phyloP scores from a whole-genome alignment of 1,139 yeast genomes.

The Blastobotrys petasosporus region DNA sequence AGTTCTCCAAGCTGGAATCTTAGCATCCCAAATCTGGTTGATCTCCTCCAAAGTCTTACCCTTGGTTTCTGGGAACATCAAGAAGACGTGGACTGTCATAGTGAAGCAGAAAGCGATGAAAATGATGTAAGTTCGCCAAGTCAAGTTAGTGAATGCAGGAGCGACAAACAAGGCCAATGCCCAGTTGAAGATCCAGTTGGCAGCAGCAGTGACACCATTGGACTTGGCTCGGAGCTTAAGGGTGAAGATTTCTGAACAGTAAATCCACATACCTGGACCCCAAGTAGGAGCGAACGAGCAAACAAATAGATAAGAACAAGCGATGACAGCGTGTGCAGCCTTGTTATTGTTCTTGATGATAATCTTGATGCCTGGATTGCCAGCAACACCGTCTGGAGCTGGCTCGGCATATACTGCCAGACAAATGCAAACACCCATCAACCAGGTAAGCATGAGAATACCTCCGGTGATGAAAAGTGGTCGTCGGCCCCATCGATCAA shows the following conservation, averaged over 20 bases:
- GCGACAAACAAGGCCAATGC: constrained; percentile 48
- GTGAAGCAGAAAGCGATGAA: constrained; percentile 53
- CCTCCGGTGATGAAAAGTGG: constrained; percentile 38
- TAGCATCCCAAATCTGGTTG: constrained; percentile 53
- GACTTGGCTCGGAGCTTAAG: constrained; percentile 52
- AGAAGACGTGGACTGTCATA: constrained; percentile 51
- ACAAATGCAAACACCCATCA: constrained; percentile 41
- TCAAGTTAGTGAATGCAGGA: constrained; percentile 51
- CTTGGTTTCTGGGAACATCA: constrained; percentile 60
- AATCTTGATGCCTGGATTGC: constrained; percentile 44
- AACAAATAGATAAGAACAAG: constrained; percentile 56
- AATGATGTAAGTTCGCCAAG: constrained; percentile 52
- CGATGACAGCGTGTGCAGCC: constrained; percentile 47
- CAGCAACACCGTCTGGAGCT: constrained; percentile 30
- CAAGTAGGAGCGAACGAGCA: constrained; percentile 64
- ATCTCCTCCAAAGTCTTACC: constrained; percentile 60
- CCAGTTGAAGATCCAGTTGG: constrained; percentile 59
- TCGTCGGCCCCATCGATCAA: constrained; percentile 53
- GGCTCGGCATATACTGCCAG: constrained; percentile 40
- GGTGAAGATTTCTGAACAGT: constrained; percentile 53
- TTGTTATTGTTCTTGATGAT: constrained; percentile 36
- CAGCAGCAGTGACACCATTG: constrained; percentile 52
- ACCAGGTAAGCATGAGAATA: constrained; percentile 40
- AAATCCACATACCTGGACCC: constrained; percentile 58
- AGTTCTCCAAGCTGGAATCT: constrained; percentile 57